Conservation (phyloP, 345 rosid species). For the Mangifera indica region DNA sequence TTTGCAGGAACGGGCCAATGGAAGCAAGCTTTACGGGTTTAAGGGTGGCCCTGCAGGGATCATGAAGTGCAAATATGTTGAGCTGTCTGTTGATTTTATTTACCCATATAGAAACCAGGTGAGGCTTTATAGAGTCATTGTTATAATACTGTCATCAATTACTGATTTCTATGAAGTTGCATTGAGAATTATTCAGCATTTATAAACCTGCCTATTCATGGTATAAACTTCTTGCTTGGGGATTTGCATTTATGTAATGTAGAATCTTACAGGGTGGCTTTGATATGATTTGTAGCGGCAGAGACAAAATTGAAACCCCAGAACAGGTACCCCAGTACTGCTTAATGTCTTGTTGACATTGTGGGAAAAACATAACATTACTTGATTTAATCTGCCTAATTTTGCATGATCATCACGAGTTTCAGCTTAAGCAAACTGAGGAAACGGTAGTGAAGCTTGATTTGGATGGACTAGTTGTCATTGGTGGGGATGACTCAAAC, state of each 20-base stretch:
- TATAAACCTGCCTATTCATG: neutral
- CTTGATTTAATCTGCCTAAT: neutral
- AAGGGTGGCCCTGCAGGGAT: constrained; percentile 29
- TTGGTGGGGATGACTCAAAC: constrained; percentile 30
- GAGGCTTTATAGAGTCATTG: neutral
- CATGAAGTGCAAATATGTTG: constrained; percentile 28
- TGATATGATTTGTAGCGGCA: constrained; percentile 32
- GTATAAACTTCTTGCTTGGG: neutral
- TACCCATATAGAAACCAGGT: constrained; percentile 31
- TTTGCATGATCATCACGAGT: neutral
- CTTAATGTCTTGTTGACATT: constrained; percentile 7
- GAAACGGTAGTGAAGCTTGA: constrained; percentile 29
- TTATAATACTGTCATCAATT: neutral
- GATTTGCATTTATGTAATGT: neutral
- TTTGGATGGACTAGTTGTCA: constrained; percentile 27
- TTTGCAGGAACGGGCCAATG: constrained; percentile 19
- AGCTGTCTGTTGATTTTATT: constrained; percentile 19
- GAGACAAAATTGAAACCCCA: constrained; percentile 33
- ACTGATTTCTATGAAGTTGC: neutral
- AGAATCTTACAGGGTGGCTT: constrained; percentile 26
- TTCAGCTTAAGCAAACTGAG: constrained; percentile 32
- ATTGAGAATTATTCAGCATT: neutral
- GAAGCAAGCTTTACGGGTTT: constrained; percentile 26
- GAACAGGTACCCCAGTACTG: constrained; percentile 45
- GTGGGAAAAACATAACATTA: neutral